Base-by-base conservation (phyloP, 805 yeast species). In the Candida nemodendra region DNA sequence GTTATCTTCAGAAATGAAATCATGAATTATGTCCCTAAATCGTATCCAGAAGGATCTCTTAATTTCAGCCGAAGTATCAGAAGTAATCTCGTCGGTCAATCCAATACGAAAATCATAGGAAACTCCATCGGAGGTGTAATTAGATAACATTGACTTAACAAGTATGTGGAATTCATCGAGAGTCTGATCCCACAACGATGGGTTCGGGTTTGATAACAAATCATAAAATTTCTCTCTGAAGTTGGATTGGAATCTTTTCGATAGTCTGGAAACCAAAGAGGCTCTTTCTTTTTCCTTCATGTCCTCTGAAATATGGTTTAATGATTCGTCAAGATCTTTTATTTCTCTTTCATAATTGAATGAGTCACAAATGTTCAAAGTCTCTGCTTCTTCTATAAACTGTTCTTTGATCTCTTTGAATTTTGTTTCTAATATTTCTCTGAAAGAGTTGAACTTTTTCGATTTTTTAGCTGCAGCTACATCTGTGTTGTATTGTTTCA, bases 81-180 rank as follows among this genome's bases (percentile, higher is more conserved):
- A 42, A 48, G 79, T 80, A 18, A 66, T 67, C 3, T 61, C 70
- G 0, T 49, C 57, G 2, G 66, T 32, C 2, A 79, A 68, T 0
- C 93, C 96, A 6, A 89, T 61, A 18, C 76, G 76, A 48, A 88
- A 85, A 52, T 87, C 89, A 47, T 63, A 72, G 2, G 45, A 61
- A 0, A 23, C 38, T 2, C 54, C 67, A 0, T 39, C 54, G 0
- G 4, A 21, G 26, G 29, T 43, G 41, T 55, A 71, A 31, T 58
- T 67, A 9, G 47, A 26, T 31, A 74, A 44, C 1, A 62, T 45
- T 2, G 42, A 42, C 2, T 52, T 47, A 14, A 71, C 47, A 0
- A 67, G 59, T 1, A 42, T 31, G 9, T 68, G 58, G 53, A 84
- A 81, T 13, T 59, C 63, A 2, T 45, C 56, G 34, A 75, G 50